phyloP scores from a whole-genome alignment of 495 filamentous ascomycete genomes.

The Xylaria grammica region DNA sequence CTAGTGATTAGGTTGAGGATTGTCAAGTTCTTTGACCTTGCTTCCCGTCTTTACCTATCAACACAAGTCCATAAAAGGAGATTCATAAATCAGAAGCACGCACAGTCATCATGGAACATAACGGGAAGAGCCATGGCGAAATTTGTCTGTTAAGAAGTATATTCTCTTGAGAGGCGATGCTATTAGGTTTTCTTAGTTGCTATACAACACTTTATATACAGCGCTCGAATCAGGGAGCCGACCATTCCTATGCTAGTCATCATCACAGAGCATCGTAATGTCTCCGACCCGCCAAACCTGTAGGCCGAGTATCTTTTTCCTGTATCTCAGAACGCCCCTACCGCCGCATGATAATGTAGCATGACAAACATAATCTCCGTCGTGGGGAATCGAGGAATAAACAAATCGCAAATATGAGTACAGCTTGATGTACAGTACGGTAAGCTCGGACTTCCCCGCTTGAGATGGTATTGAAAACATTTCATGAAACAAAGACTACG shows the following conservation, averaged over 20 bases:
- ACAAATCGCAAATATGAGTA: slow-evolving; percentile 50
- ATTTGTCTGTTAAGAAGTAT: background rate
- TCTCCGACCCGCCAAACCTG: slow-evolving; percentile 28
- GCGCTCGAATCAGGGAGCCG: slow-evolving; percentile 25
- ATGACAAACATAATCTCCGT: slow-evolving; percentile 35
- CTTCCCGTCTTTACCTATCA: no score
- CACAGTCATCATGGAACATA: no score
- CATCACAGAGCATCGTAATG: slow-evolving; percentile 31
- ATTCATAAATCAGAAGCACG: no score
- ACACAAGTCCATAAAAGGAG: no score
- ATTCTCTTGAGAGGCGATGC: slow-evolving; percentile 41
- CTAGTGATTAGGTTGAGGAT: background rate
- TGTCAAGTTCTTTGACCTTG: no score
- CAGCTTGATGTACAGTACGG: slow-evolving; percentile 44
- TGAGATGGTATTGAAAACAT: slow-evolving; percentile 37
- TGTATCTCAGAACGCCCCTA: slow-evolving; percentile 55
- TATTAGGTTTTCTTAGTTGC: slow-evolving; percentile 33
- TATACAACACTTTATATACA: slow-evolving; percentile 38
- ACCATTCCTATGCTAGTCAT: slow-evolving; percentile 34
- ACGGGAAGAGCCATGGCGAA: background rate
- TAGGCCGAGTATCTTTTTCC: slow-evolving; percentile 41
- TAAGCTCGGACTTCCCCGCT: slow-evolving; percentile 36
- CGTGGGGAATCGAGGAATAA: slow-evolving; percentile 39
- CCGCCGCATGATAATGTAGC: slow-evolving; percentile 37
- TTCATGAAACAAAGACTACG: slow-evolving; percentile 24